Conservation (phyloP, 129 eudicot species). For the Chrysanthemum makinoi region DNA sequence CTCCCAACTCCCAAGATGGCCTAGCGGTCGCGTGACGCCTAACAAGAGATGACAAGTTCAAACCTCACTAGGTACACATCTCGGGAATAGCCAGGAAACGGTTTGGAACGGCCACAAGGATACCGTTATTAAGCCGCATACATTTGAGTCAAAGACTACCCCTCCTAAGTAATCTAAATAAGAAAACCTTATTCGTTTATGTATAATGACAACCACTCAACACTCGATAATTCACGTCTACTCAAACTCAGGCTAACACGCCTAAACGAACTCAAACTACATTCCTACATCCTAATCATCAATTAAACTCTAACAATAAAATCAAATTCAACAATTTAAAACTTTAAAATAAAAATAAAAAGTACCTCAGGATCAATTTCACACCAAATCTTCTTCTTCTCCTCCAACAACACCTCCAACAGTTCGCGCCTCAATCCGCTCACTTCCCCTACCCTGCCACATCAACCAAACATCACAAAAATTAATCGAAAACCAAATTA, state of each 20-base stretch:
- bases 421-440: slow-evolving; percentile 30
- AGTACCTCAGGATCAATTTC: slow-evolving; percentile 93
- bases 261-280: no score
- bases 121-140: no score
- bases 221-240: not conserved
- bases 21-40: no score
- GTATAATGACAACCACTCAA: not conserved
- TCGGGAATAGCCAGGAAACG: no score
- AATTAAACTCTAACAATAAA: not conserved
- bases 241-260: not conserved
- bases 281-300: no score
- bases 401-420: slow-evolving; percentile 44
- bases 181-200: not conserved
- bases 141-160: no score
- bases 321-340: not conserved
- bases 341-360: not conserved
- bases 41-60: no score
- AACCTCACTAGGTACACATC: no score
- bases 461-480: slow-evolving; percentile 24
- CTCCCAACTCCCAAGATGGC: no score
- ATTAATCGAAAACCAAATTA: slow-evolving; percentile 12
- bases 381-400: slow-evolving; percentile 50
- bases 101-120: no score
- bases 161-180: not conserved
- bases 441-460: slow-evolving; percentile 46